Evolutionary conservation across 768 basidiomycete genomes (phyloP).

Genomic region (Kwoniella europaea): DNA sequence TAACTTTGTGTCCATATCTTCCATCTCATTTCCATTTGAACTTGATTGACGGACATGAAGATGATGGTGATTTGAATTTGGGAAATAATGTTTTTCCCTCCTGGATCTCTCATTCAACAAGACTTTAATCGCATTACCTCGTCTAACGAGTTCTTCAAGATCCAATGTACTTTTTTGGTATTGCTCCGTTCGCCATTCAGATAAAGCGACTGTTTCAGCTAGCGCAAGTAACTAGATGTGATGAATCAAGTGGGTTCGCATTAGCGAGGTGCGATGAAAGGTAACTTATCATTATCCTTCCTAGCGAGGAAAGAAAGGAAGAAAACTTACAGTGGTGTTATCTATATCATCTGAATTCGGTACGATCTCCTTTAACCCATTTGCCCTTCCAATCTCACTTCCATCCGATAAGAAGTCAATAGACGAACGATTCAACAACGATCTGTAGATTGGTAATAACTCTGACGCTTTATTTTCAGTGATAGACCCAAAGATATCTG

Average conservation of each 20-base stretch:
- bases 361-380: background rate
- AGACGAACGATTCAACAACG: background rate
- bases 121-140: background rate
- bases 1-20: background rate
- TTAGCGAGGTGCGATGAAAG: background rate
- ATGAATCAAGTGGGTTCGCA: background rate
- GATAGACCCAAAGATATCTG: background rate
- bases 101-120: background rate
- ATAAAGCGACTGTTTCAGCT: slow-evolving; percentile 5
- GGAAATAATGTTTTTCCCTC: background rate
- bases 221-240: background rate
- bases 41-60: background rate
- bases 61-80: background rate
- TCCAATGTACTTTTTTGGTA: background rate
- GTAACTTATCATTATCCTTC: background rate
- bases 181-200: background rate
- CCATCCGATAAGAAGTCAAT: background rate
- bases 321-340: slow-evolving; percentile 7
- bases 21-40: background rate
- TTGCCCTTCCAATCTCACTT: background rate
- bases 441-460: slow-evolving; percentile 4
- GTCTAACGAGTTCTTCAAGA: slow-evolving; percentile 6
- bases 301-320: background rate
- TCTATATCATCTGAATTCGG: background rate
- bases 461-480: slow-evolving; percentile 9